A percentile compares a stretch with the other conserved stretches of the same genome.
Evolutionary conservation across 1,284 basidiomycete genomes (phyloP).

Genomic region (Cutaneotrichosporon spelunceum): DNA sequence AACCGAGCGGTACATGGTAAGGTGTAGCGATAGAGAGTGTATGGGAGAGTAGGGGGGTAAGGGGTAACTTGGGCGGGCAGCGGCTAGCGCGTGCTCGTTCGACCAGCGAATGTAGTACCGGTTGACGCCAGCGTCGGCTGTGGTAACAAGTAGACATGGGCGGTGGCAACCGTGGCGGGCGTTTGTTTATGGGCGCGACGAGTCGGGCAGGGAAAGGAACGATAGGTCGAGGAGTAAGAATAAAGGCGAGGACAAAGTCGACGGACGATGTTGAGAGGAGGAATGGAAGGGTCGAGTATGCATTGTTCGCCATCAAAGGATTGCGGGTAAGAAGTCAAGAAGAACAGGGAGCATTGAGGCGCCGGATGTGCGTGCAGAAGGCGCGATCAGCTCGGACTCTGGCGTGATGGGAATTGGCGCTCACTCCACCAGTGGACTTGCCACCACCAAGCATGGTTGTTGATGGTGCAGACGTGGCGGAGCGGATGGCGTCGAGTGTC

Average conservation of each 20-base stretch:
- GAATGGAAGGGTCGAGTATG: background rate
- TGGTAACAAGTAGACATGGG: background rate
- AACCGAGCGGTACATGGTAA: conserved; percentile 8
- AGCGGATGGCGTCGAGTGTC: background rate
- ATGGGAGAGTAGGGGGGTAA: background rate
- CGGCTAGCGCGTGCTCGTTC: conserved; percentile 22
- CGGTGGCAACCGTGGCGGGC: background rate
- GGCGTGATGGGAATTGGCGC: background rate
- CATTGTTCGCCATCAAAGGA: background rate
- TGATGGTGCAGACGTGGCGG: background rate
- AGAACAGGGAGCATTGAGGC: background rate
- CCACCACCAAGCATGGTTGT: background rate
- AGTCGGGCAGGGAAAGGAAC: no score
- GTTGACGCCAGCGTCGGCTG: conserved; percentile 11
- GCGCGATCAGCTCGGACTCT: background rate
- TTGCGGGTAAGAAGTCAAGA: background rate
- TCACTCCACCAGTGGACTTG: background rate
- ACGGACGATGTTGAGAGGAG: background rate
- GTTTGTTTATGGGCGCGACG: background rate
- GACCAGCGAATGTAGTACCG: conserved; percentile 18
- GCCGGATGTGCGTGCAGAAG: no score
- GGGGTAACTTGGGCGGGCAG: conserved; percentile 3
- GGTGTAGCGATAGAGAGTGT: conserved; percentile 1
- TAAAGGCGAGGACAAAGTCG: background rate
- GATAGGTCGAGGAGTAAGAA: background rate